Percentiles rank a stretch among this genome's conserved stretches.
Evolutionary conservation across 1,139 yeast genomes (phyloP).

Genomic region (Sugiyamaella castrensis): DNA sequence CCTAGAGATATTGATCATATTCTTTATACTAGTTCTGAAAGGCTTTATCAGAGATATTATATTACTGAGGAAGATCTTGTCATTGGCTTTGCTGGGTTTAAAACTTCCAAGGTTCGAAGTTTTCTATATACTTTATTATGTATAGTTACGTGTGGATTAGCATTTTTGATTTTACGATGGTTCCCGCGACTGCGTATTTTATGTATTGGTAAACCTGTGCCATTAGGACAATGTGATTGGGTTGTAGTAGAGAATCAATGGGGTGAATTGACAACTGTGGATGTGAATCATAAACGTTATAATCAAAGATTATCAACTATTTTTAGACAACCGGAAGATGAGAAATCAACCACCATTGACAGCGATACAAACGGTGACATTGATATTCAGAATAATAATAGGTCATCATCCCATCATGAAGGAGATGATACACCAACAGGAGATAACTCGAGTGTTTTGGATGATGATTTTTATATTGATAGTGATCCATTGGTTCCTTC

Average conservation of each 20-base stretch:
- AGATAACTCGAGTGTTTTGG: slow-evolving; percentile 25
- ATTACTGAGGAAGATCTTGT: slow-evolving; percentile 94
- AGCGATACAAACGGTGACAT: not conserved
- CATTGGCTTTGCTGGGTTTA: slow-evolving; percentile 89
- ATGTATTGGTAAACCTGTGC: slow-evolving; percentile 60
- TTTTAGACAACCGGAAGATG: slow-evolving; percentile 40
- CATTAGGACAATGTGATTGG: slow-evolving; percentile 86
- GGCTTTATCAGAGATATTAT: slow-evolving; percentile 66
- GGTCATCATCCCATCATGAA: too few relatives aligned
- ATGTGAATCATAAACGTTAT: slow-evolving; percentile 57
- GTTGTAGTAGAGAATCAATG: slow-evolving; percentile 89
- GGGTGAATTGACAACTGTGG: slow-evolving; percentile 71
- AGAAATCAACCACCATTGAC: slow-evolving; percentile 11
- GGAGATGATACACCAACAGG: too few relatives aligned
- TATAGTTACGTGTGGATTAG: slow-evolving; percentile 61
- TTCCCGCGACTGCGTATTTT: slow-evolving; percentile 70
- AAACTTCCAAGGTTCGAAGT: slow-evolving; percentile 48
- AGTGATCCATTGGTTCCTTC: slow-evolving; percentile 65
- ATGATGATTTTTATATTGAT: slow-evolving; percentile 34
- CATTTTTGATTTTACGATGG: slow-evolving; percentile 78
- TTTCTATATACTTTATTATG: slow-evolving; percentile 55
- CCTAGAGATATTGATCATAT: slow-evolving; percentile 6
- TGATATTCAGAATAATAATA: not conserved
- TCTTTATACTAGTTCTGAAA: slow-evolving; percentile 17
- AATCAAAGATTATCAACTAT: slow-evolving; percentile 70